Conservation (phyloP, 163 green algal genomes). For the Scenedesmus sp. region DNA sequence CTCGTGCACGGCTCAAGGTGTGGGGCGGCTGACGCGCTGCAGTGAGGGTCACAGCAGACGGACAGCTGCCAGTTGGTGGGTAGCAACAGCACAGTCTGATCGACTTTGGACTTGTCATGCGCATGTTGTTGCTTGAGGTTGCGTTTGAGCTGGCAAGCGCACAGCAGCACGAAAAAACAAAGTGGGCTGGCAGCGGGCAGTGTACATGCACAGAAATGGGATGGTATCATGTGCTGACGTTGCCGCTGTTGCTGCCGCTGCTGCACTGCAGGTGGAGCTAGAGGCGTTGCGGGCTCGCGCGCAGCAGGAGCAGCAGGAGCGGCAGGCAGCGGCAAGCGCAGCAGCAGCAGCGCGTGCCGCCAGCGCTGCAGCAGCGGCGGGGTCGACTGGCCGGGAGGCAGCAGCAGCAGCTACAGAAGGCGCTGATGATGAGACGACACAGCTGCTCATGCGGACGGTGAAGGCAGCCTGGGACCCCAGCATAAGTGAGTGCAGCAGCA, state of each 20-base stretch:
- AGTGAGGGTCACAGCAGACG: too few relatives aligned
- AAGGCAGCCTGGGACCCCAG: conserved; percentile 74
- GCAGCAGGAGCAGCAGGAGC: conserved; percentile 37
- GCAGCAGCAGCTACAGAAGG: not conserved
- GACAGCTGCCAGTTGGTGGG: too few relatives aligned
- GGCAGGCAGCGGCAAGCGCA: not conserved
- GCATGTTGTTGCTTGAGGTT: too few relatives aligned
- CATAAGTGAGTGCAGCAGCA: conserved; percentile 34
- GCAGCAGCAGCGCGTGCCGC: conserved; percentile 7
- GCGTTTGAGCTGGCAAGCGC: too few relatives aligned
- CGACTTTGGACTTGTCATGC: too few relatives aligned
- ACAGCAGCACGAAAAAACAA: too few relatives aligned
- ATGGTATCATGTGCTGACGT: not conserved
- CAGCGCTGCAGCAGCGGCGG: conserved; percentile 12
- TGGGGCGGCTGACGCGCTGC: too few relatives aligned
- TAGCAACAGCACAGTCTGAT: too few relatives aligned
- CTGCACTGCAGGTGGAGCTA: conserved; percentile 28
- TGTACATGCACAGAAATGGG: too few relatives aligned
- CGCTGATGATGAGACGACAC: conserved; percentile 46
- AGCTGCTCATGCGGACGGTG: conserved; percentile 55
- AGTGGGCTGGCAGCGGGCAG: too few relatives aligned
- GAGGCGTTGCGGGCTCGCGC: conserved; percentile 17
- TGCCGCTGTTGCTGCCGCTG: not conserved
- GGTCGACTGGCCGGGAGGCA: not conserved
- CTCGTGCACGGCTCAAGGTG: too few relatives aligned